Percentiles rank a stretch among this genome's conserved stretches.
phyloP scores from a whole-genome alignment of 495 filamentous ascomycete genomes.

The Penicillium maclennaniae region DNA sequence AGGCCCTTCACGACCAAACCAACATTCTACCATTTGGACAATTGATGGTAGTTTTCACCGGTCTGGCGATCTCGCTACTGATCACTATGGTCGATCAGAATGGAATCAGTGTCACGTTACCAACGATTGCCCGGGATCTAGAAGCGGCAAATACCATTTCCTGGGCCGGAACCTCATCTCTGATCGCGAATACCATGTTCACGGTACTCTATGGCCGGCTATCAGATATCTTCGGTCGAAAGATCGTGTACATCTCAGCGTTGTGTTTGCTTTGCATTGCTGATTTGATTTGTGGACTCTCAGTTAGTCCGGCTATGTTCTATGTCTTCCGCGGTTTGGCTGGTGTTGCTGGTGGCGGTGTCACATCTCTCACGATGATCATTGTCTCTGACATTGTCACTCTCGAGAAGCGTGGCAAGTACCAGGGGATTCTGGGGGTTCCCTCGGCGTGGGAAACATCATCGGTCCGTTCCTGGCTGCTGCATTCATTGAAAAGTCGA shows the following conservation, averaged over 20 bases:
- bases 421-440: constrained; percentile 44
- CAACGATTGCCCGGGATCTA: constrained; percentile 57
- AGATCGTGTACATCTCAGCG: constrained; percentile 46
- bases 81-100: constrained; percentile 63
- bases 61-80: constrained; percentile 51
- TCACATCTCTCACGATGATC: constrained; percentile 50
- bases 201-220: constrained; percentile 58
- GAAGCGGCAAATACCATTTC: constrained; percentile 57
- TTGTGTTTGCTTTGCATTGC: constrained; percentile 49
- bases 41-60: constrained; percentile 54
- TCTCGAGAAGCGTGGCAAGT: constrained; percentile 43
- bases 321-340: constrained; percentile 54
- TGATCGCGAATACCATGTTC: constrained; percentile 70
- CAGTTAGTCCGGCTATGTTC: constrained; percentile 47
- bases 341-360: constrained; percentile 51
- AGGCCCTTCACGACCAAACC: constrained; percentile 48
- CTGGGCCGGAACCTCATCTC: constrained; percentile 73
- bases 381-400: constrained; percentile 50
- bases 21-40: constrained; percentile 55
- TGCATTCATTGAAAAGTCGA: constrained; percentile 40
- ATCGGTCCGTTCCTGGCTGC: constrained; percentile 45
- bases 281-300: constrained; percentile 50
- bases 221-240: constrained; percentile 57
- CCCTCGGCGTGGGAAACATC: constrained; percentile 42
- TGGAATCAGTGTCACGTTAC: constrained; percentile 56